Evolutionary conservation across 352 stramenopile species (phyloP).

Genomic region (Chrysophaeum taylorii): DNA sequence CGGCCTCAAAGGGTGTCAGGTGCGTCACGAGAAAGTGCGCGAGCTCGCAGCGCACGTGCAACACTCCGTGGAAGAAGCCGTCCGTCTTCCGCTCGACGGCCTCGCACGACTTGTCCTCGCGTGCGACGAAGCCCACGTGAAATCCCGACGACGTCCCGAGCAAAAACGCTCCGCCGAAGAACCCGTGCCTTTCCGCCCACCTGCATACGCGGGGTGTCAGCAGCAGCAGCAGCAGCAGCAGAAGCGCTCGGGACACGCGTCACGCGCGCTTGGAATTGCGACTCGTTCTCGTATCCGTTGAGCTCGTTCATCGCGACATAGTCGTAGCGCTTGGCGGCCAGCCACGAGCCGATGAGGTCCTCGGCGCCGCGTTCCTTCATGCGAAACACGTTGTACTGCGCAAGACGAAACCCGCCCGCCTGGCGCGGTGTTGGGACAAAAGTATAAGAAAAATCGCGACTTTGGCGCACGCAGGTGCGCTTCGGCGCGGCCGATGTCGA

Average conservation of each 20-base stretch:
- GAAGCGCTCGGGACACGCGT: too few species aligned
- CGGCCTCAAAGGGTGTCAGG: background rate
- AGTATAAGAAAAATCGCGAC: too few species aligned
- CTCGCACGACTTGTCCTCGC: background rate
- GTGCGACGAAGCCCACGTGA: background rate
- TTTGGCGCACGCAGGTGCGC: too few species aligned
- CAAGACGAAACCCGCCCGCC: background rate
- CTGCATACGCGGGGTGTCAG: too few species aligned
- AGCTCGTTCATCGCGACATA: constrained; percentile 4
- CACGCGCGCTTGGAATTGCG: background rate
- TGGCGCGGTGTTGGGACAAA: too few species aligned
- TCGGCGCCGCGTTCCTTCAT: background rate
- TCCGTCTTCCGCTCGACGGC: background rate
- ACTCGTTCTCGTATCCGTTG: background rate
- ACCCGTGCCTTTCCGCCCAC: background rate
- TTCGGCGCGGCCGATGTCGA: too few species aligned
- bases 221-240: too few species aligned
- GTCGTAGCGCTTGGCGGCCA: background rate
- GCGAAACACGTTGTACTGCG: constrained; percentile 5
- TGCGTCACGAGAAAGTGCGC: constrained; percentile 5
- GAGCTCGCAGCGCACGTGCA: background rate
- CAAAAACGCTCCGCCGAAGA: background rate
- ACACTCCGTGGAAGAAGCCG: background rate
- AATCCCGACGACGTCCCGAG: background rate
- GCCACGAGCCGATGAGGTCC: background rate